These are phyloP conservation scores for Cyathus striatus DNA, from an alignment of 768 basidiomycete genomes.

Conservation along the genomic window DNA sequence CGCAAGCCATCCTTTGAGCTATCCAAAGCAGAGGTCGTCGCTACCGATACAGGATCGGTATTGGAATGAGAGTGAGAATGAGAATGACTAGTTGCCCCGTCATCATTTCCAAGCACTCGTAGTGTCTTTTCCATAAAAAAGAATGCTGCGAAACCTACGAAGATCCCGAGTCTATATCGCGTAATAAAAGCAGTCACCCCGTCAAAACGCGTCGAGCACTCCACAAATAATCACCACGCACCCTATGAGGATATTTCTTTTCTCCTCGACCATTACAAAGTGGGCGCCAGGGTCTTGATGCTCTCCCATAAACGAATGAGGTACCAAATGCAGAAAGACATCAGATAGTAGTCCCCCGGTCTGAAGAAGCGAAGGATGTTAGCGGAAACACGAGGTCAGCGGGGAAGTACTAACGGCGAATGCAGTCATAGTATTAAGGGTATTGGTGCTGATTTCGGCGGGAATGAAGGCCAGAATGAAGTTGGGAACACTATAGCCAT, in stretches of 20 bases:
- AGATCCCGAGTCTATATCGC: constrained; percentile 75
- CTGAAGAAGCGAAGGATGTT: constrained; percentile 24
- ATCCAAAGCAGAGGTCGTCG: constrained; percentile 44
- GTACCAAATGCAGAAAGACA: constrained; percentile 88
- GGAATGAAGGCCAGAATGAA: constrained; percentile 94
- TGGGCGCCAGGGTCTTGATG: constrained; percentile 67
- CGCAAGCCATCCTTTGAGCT: constrained; percentile 42
- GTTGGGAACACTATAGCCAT: constrained; percentile 69
- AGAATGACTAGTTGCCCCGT: constrained; percentile 48
- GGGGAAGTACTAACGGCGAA: constrained; percentile 61
- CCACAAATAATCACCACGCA: too few relatives aligned
- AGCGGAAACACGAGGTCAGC: constrained; percentile 5
- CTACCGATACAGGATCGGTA: constrained; percentile 23
- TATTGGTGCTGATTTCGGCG: constrained; percentile 76
- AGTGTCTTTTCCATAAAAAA: constrained; percentile 93
- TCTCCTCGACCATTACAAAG: constrained; percentile 84
- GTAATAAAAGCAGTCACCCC: not conserved
- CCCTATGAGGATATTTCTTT: constrained; percentile 89
- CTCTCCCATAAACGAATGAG: constrained; percentile 90
- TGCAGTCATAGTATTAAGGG: constrained; percentile 91
- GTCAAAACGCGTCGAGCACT: not conserved
- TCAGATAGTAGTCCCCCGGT: constrained; percentile 91
- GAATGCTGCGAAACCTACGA: constrained; percentile 83
- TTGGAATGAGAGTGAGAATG: constrained; percentile 31
- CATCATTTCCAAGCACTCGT: constrained; percentile 65